Evolutionary conservation across 139 green algal species (phyloP).

Genomic region (Micractinium conductrix): DNA sequence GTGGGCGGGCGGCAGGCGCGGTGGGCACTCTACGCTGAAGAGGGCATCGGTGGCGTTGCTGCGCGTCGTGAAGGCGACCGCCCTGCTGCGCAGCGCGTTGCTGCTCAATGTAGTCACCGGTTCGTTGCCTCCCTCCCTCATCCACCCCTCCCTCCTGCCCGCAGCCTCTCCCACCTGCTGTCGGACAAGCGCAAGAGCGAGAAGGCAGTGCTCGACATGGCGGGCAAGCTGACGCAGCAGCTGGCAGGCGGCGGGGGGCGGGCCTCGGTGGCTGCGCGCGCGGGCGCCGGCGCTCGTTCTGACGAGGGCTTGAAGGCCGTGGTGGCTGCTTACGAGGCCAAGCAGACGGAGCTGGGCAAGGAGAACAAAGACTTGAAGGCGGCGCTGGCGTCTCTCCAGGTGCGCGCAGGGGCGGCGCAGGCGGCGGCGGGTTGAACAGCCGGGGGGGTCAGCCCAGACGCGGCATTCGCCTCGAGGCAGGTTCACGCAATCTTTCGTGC

Average conservation of each 20-base stretch:
- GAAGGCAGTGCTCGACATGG: constrained; percentile 41
- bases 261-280: not conserved
- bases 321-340: constrained; percentile 61
- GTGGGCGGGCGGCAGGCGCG: not conserved
- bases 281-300: not conserved
- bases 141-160: not conserved
- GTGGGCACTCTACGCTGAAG: no score
- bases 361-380: constrained; percentile 57
- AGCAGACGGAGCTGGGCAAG: constrained; percentile 49
- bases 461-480: no score
- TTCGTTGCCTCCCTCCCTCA: no score
- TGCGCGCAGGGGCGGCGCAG: no score
- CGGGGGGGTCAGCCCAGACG: no score
- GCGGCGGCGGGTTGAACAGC: no score
- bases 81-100: no score
- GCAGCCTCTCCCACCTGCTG: constrained; percentile 42
- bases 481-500: no score
- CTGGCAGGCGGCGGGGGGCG: constrained; percentile 3
- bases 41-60: no score
- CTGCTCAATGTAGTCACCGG: no score
- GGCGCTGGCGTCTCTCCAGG: constrained; percentile 50
- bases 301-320: constrained; percentile 53
- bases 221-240: constrained; percentile 43
- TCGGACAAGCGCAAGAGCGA: constrained; percentile 49
- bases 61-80: no score